Percentiles rank a stretch among this genome's conserved stretches.
Conservation (phyloP, 2,329 filamentous ascomycete genomes). For the Aurifilum marmelostoma region DNA sequence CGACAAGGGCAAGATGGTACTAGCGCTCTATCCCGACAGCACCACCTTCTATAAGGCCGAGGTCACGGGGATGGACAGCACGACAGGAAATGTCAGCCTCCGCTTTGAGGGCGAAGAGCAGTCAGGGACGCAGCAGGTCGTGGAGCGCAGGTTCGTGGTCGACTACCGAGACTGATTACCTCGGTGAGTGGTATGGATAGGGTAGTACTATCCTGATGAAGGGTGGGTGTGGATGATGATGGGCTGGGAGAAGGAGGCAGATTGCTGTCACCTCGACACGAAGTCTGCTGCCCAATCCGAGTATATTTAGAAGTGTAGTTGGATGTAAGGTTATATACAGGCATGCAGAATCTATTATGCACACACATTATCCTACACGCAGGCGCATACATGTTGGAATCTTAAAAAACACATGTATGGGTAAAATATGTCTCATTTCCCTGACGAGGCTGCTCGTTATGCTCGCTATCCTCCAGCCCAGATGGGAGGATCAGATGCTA, state of each 20-base stretch:
- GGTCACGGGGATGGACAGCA: slow-evolving; percentile 69
- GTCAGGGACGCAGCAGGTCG: slow-evolving; percentile 72
- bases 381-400: no score
- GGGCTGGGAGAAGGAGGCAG: not conserved
- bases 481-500: no score
- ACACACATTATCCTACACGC: not conserved
- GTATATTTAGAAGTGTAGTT: no score
- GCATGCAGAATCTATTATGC: not conserved
- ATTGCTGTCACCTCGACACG: not conserved
- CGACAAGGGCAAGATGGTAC: slow-evolving; percentile 70
- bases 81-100: slow-evolving; percentile 60
- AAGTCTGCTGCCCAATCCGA: no score
- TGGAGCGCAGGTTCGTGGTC: slow-evolving; percentile 75
- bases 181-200: no score
- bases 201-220: no score
- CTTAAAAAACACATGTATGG: no score
- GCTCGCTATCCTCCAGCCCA: no score
- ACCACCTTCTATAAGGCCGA: slow-evolving; percentile 86
- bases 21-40: slow-evolving; percentile 80
- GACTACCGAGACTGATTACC: slow-evolving; percentile 58
- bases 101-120: slow-evolving; percentile 83
- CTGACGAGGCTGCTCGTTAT: no score
- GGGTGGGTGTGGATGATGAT: no score
- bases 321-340: no score
- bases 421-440: no score